Conservation (phyloP, 306 rosid species). For the Benincasa hispida region DNA sequence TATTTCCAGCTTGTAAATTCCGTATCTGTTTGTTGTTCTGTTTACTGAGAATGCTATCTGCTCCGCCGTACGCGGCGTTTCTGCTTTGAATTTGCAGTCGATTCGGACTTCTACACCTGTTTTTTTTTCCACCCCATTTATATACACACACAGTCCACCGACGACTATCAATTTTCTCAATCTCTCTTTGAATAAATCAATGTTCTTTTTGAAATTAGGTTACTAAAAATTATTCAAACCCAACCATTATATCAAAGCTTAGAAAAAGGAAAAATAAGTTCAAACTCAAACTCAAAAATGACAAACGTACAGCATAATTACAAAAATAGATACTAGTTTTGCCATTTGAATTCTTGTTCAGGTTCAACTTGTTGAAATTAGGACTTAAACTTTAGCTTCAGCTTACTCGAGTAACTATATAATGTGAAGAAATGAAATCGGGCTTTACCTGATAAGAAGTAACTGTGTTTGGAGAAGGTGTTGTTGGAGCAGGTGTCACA, state of each 20-base stretch:
- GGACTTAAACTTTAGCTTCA: background rate
- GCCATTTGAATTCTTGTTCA: background rate
- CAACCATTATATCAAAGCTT: background rate
- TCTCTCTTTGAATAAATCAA: background rate
- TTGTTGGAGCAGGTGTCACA: slow-evolving; percentile 93
- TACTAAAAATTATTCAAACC: background rate
- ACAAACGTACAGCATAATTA: background rate
- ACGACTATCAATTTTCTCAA: background rate
- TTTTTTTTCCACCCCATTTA: background rate
- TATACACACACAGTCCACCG: background rate
- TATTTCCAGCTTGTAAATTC: slow-evolving; percentile 68
- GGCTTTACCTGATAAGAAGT: slow-evolving; percentile 56
- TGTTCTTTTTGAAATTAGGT: background rate
- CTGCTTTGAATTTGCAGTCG: slow-evolving; percentile 66
- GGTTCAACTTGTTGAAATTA: background rate
- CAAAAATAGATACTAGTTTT: background rate
- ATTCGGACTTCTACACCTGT: slow-evolving; percentile 76
- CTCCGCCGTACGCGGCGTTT: slow-evolving; percentile 49
- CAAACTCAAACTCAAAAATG: background rate
- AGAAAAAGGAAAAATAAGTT: background rate
- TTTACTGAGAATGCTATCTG: slow-evolving; percentile 74
- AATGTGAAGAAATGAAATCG: background rate
- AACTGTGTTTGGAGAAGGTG: slow-evolving; percentile 75
- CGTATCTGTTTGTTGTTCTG: slow-evolving; percentile 70
- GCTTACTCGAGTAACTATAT: background rate